phyloP scores from a whole-genome alignment of 768 basidiomycete genomes.

The Naganishia vaughanmartiniae region DNA sequence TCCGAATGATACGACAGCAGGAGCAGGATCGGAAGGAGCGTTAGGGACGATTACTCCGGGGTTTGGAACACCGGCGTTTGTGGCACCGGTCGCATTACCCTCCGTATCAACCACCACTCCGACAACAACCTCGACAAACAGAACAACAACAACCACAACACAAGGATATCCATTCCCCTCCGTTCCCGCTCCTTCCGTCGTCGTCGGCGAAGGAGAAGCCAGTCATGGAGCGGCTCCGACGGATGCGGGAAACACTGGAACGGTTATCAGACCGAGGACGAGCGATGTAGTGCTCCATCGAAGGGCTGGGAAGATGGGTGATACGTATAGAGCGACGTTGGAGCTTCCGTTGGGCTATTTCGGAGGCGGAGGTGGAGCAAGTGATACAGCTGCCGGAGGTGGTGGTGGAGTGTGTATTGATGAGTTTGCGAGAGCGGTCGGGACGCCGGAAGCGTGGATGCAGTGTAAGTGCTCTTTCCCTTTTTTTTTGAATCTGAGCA shows the following conservation, averaged over 20 bases:
- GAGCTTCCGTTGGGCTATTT: conserved; percentile 73
- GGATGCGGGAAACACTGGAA: no score
- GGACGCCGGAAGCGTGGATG: conserved; percentile 79
- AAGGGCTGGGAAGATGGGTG: conserved; percentile 65
- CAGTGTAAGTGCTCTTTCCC: conserved; percentile 53
- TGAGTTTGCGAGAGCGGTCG: conserved; percentile 77
- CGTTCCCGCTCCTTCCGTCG: no score
- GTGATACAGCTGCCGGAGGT: no score
- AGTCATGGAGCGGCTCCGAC: no score
- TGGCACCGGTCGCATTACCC: no score
- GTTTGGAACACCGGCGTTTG: no score
- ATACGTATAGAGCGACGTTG: conserved; percentile 76
- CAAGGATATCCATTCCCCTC: background rate
- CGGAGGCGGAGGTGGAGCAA: conserved; percentile 41
- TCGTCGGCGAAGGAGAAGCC: no score
- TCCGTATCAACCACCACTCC: background rate
- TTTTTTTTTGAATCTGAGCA: background rate
- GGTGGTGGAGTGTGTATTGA: conserved; percentile 58
- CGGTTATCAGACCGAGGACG: background rate
- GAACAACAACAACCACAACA: background rate
- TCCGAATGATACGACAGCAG: background rate
- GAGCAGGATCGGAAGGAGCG: background rate
- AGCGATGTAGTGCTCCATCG: conserved; percentile 60
- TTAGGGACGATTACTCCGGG: no score
- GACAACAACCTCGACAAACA: background rate